phyloP scores from a whole-genome alignment of 2,329 filamentous ascomycete species.

The Bipolaris zeicola region DNA sequence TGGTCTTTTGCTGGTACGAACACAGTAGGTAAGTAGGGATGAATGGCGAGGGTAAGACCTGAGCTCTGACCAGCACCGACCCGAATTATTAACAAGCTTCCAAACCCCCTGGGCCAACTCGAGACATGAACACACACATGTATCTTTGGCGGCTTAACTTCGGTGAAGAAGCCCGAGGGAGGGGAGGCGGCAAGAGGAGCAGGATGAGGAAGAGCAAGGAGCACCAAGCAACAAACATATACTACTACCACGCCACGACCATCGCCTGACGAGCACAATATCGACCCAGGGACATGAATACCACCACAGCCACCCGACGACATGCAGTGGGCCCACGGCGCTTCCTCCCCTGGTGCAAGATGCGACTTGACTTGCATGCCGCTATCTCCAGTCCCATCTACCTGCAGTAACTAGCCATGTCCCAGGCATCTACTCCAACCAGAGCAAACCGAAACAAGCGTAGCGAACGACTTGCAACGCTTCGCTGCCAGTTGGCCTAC shows the following conservation, averaged over 20 bases:
- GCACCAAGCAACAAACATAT: neutral
- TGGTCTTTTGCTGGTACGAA: constrained; percentile 6
- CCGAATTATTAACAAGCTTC: constrained; percentile 1
- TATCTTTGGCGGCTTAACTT: neutral
- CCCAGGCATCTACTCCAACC: neutral
- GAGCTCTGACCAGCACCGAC: constrained; percentile 12
- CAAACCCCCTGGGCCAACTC: constrained; percentile 1
- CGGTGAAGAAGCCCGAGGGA: neutral
- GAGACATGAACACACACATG: neutral
- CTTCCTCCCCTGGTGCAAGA: constrained; percentile 7
- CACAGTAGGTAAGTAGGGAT: too few relatives aligned
- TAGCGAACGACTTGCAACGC: neutral
- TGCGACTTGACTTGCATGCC: constrained; percentile 11
- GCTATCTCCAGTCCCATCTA: neutral
- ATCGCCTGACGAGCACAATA: neutral
- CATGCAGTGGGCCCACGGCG: constrained; percentile 17
- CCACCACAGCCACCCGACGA: neutral
- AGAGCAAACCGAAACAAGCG: neutral
- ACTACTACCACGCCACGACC: neutral
- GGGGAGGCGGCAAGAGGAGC: neutral
- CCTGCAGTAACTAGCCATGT: neutral
- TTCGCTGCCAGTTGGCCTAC: neutral
- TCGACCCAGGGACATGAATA: neutral
- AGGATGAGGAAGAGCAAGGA: constrained; percentile 3
- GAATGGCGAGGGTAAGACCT: constrained; percentile 10